Evolutionary conservation across 176 grass and related monocot species (phyloP).

Genomic region (Triticum urartu): DNA sequence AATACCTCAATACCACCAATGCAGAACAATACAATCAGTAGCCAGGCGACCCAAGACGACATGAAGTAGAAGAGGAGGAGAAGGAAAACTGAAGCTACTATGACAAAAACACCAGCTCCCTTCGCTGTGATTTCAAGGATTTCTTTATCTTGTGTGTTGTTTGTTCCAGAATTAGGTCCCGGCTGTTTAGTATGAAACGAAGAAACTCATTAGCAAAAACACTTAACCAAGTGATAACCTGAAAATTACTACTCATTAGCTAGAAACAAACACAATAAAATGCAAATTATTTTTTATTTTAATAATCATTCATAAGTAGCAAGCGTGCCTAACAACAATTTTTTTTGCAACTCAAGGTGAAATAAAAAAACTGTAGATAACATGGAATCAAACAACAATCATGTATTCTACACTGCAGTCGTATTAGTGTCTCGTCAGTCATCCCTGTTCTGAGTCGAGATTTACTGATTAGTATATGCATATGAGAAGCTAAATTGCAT

Average conservation of each 20-base stretch:
- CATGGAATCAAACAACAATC: neutral
- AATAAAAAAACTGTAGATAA: neutral
- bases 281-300: neutral
- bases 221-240: conserved; percentile 1
- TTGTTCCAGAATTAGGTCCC: conserved; percentile 44
- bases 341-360: neutral
- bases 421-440: neutral
- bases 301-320: neutral
- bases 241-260: neutral
- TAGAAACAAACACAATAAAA: neutral
- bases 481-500: neutral
- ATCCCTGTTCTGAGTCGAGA: neutral
- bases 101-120: conserved; percentile 79
- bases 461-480: neutral
- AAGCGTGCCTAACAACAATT: neutral
- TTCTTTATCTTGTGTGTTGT: conserved; percentile 69
- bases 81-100: conserved; percentile 91
- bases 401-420: neutral
- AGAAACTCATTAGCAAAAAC: conserved; percentile 18
- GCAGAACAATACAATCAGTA: conserved; percentile 90
- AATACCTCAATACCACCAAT: conserved; percentile 94
- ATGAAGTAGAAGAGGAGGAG: conserved; percentile 98
- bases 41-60: conserved; percentile 92
- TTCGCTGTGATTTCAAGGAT: conserved; percentile 87
- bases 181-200: conserved; percentile 50